Evolutionary conservation across 2,329 filamentous ascomycete species (phyloP).

Genomic region (Aspergillus ruber): DNA sequence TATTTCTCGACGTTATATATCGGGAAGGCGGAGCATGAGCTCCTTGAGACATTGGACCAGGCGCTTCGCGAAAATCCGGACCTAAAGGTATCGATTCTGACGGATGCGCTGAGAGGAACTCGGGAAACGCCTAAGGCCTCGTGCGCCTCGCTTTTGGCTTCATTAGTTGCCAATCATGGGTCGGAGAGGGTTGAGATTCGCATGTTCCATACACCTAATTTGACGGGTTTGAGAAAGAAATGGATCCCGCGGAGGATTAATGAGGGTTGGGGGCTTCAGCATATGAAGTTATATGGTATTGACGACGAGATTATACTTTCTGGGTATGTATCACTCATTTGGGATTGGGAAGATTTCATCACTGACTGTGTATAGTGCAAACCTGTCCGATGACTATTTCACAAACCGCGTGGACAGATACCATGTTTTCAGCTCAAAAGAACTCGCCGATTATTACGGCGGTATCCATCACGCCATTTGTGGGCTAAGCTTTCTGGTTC

Average conservation of each 20-base stretch:
- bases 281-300: conserved; percentile 97
- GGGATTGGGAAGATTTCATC: not conserved
- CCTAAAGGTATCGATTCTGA: conserved; percentile 79
- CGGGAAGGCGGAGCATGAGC: conserved; percentile 82
- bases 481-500: conserved; percentile 73
- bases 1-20: conserved; percentile 97
- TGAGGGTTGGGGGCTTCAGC: conserved; percentile 95
- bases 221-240: conserved; percentile 79
- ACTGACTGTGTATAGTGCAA: conserved; percentile 52
- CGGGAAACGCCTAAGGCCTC: conserved; percentile 80
- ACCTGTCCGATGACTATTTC: conserved; percentile 90
- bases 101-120: conserved; percentile 84
- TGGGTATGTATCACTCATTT: conserved; percentile 49
- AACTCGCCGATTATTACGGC: conserved; percentile 76
- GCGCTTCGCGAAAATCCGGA: conserved; percentile 68
- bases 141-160: conserved; percentile 79
- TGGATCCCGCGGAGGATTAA: conserved; percentile 85
- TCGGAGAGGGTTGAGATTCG: conserved; percentile 78
- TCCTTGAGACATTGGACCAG: conserved; percentile 71
- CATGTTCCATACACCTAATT: conserved; percentile 96
- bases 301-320: conserved; percentile 95
- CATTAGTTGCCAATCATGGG: conserved; percentile 79
- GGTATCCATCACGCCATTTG: conserved; percentile 70
- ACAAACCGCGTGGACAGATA: conserved; percentile 93
- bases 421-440: conserved; percentile 75